Evolutionary conservation across 1,139 yeast species (phyloP), one percentile per base, ranked within the genome.

Genomic region (Meyerozyma smithsonii): DNA sequence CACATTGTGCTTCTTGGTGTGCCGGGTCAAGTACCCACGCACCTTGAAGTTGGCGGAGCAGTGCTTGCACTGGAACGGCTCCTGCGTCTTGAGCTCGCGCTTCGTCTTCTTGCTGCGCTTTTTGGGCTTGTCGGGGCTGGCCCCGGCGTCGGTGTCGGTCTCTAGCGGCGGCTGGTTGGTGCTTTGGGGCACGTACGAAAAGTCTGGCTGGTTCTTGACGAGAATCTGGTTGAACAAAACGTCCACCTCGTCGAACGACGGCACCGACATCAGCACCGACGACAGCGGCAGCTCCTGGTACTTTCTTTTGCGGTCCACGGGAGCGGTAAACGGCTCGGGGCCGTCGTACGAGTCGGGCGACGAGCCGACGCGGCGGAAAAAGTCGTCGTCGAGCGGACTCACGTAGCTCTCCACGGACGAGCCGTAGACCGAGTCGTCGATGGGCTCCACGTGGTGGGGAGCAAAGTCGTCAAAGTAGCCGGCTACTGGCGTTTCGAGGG

Each of bases 1-100:
- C 3, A 67, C 46, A 41, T 64, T 65, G 52, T 77, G 82, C 49
- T 76, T 77, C 55, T 74, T 76, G 55, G 71, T 54, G 53, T 77
- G 81, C 45, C 82, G 67, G 5, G 81, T 77, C 42, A 77, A 61
- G 51, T 77, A 77, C 1, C 80, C 77, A 41, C 75, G 72, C n/a
- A 76, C 79, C 50, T 70, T 74, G 52, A 77, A 75, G 28, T 60
- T 59, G 4, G 77, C 71, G 35, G 62, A 60, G 50, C 82, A 77
- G 45, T 62, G 61, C 1, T 61, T 53, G 54, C 82, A 77, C 45
- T 64, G 59, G 45, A 59, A 64, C 30, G 16, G n/a, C 7, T 28
- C 35, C 8, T 11, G 30, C n/a, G n/a, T n/a, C n/a, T n/a, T n/a
- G 8, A 21, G 34, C 8, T 26, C 32, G 19, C 17, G 28, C 23